These are phyloP conservation scores for Fusarium sp. DNA, from an alignment of 2,329 filamentous ascomycete species.

Conservation along the genomic window DNA sequence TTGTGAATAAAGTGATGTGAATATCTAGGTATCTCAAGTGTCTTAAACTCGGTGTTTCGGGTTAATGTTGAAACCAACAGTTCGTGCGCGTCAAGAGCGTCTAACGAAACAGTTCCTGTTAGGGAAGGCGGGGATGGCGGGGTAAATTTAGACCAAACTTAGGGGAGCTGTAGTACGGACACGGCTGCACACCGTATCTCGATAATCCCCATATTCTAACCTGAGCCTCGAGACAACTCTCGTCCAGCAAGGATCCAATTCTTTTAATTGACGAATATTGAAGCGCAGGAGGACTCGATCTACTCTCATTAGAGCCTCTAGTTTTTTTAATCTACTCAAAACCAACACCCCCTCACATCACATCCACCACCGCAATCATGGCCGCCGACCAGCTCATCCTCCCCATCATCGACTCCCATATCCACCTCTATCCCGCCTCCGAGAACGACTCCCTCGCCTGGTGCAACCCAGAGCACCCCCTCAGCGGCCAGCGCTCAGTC, in stretches of 20 bases:
- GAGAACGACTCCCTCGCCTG: constrained; percentile 78
- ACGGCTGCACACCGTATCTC: constrained; percentile 27
- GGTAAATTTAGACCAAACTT: constrained; percentile 21
- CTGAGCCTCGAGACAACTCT: background rate
- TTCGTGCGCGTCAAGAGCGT: background rate
- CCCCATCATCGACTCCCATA: constrained; percentile 88
- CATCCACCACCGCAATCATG: constrained; percentile 44
- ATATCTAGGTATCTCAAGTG: background rate
- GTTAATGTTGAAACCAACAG: background rate
- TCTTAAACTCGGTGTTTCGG: constrained; percentile 7
- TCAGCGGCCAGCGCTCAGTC: constrained; percentile 74
- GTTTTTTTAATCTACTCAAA: background rate
- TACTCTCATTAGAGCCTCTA: background rate
- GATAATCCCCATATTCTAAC: background rate
- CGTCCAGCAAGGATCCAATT: background rate
- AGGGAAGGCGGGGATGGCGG: constrained; percentile 32
- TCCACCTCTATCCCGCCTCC: constrained; percentile 84
- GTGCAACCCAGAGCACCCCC: constrained; percentile 69
- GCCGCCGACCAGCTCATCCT: constrained; percentile 56
- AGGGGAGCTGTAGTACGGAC: constrained; percentile 4
- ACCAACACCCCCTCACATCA: background rate
- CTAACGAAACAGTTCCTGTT: constrained; percentile 14
- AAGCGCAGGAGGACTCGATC: background rate
- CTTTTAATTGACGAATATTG: background rate
- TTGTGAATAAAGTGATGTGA: constrained; percentile 2